These are phyloP conservation scores for Trichoderma parareesei DNA, from an alignment of 495 filamentous ascomycete genomes.

Conservation along the genomic window DNA sequence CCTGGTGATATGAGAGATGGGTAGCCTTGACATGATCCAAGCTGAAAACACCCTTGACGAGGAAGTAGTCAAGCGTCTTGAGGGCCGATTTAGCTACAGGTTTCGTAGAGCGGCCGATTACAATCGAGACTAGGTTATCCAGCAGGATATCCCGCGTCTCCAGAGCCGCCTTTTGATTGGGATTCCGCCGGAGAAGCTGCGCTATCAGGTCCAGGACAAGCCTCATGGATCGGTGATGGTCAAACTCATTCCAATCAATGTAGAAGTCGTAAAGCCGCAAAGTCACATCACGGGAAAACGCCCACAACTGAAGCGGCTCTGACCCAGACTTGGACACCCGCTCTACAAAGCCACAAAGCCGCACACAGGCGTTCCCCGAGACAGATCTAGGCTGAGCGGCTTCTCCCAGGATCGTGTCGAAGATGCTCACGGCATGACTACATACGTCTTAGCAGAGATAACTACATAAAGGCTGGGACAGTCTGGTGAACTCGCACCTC, in stretches of 20 bases:
- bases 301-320: slow-evolving; percentile 30
- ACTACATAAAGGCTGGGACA: not conserved
- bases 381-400: slow-evolving; percentile 38
- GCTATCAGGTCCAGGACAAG: slow-evolving; percentile 57
- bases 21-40: slow-evolving; percentile 28
- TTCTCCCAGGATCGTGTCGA: slow-evolving; percentile 31
- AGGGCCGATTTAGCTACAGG: slow-evolving; percentile 54
- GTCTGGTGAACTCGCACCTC: slow-evolving; percentile 4
- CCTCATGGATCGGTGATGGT: slow-evolving; percentile 66
- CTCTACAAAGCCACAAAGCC: slow-evolving; percentile 47
- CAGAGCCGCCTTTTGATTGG: slow-evolving; percentile 26
- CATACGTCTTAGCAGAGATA: not conserved
- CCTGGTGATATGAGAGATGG: slow-evolving; percentile 26
- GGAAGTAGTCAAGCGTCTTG: slow-evolving; percentile 50
- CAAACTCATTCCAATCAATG: slow-evolving; percentile 63
- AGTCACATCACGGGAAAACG: slow-evolving; percentile 46
- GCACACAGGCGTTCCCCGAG: slow-evolving; percentile 40
- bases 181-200: slow-evolving; percentile 42
- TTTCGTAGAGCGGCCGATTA: slow-evolving; percentile 42
- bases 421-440: slow-evolving; percentile 22
- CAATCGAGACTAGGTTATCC: slow-evolving; percentile 36
- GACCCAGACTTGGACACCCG: slow-evolving; percentile 41
- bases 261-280: slow-evolving; percentile 58
- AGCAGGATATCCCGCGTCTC: slow-evolving; percentile 33
- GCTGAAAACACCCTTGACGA: slow-evolving; percentile 44